Evolutionary conservation across 768 basidiomycete species (phyloP), one percentile per base, ranked within the genome.

Genomic region (Kwoniella shandongensis): DNA sequence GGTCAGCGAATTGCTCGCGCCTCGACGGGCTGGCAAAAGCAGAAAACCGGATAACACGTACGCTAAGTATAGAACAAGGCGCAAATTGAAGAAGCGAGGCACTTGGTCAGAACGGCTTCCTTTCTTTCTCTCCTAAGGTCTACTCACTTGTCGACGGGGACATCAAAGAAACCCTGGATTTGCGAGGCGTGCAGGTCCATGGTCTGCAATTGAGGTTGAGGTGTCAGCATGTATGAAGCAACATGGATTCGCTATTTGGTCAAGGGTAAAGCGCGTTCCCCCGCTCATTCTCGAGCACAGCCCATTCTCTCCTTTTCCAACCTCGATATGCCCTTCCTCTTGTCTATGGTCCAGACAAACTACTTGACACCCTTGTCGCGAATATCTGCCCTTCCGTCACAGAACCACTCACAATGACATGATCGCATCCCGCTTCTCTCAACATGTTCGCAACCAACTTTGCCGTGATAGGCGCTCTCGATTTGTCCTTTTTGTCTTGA

Each of bases 381-480:
- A n/a, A n/a, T n/a, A n/a, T n/a, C n/a, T n/a, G 35, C 20, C n/a
- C 44, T n/a, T 46, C n/a, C n/a, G n/a, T n/a, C n/a, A n/a, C n/a
- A n/a, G n/a, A n/a, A n/a, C n/a, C 17, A 67, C 74, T 67, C 54
- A 75, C 74, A 66, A 99, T 97, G 70, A 99, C 88, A 73, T 98
- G 94, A 78, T 98, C 94, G 74, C 92, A 96, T 22, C 94, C 94
- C 8, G 96, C 93, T 44, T 96, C 89, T 41, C 85, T 87, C 58
- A 99, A 81, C 94, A 98, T 98, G 78, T 96, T 98, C 22, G 94
- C 93, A 45, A 98, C 90, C 51, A 99, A 84, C 79, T 99, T 99
- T 44, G 94, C 92, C 4, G 94, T 97, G 76, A 99, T 99, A 23
- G 96, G 94, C 3, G 92, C 91, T 6, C 94, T 83, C 4, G 85